Conservation (phyloP, 257 asterid genomes). For the Voacanga thouarsii region DNA sequence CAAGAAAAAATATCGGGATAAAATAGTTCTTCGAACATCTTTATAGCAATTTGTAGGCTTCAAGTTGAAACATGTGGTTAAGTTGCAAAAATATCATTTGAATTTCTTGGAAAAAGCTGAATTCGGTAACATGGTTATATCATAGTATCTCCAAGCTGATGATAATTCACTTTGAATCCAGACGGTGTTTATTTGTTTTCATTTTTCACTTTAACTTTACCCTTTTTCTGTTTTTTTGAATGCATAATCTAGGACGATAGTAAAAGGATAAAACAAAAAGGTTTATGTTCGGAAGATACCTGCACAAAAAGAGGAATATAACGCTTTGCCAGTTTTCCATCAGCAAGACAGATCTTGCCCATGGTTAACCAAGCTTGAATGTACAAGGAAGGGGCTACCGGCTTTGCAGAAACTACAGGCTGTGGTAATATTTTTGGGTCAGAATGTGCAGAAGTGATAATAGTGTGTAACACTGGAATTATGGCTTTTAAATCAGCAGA, state of each 20-base stretch:
- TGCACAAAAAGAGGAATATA: slow-evolving; percentile 95
- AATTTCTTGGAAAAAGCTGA: neutral
- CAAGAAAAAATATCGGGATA: neutral
- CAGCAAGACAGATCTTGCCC: slow-evolving; percentile 96
- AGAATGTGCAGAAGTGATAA: slow-evolving; percentile 64
- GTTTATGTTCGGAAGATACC: slow-evolving; percentile 39
- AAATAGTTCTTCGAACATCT: neutral
- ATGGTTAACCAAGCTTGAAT: slow-evolving; percentile 83
- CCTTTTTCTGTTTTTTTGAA: neutral
- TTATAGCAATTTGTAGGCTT: neutral
- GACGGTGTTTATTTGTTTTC: neutral
- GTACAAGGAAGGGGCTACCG: slow-evolving; percentile 66
- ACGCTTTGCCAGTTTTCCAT: slow-evolving; percentile 84
- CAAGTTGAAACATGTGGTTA: neutral
- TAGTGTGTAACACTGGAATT: slow-evolving; percentile 64
- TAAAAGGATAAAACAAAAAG: neutral
- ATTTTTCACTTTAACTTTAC: neutral
- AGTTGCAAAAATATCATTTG: neutral
- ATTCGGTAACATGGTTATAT: neutral
- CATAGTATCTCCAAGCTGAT: neutral
- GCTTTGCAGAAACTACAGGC: slow-evolving; percentile 44
- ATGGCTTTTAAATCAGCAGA: slow-evolving; percentile 53
- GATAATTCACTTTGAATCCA: neutral
- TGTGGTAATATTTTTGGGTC: slow-evolving; percentile 47
- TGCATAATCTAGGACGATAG: neutral